A percentile compares a stretch with the other conserved stretches of the same genome.
Conservation (phyloP, 108 stramenopile genomes). For the Bacterosira constricta region DNA sequence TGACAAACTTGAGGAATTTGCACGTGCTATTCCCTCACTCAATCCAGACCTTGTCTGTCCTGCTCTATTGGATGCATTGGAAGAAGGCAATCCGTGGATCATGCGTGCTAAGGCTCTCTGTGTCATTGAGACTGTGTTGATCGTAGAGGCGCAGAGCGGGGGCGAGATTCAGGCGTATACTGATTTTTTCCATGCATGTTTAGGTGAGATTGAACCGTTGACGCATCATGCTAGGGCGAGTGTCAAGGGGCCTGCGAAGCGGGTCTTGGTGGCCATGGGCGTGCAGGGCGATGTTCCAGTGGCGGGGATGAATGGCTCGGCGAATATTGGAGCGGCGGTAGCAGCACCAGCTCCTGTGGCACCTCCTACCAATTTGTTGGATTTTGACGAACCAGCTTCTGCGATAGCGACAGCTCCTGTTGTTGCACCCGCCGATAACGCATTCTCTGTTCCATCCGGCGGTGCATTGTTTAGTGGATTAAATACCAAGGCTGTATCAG, state of each 20-base stretch:
- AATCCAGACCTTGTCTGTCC: conserved; percentile 90
- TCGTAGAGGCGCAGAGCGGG: conserved; percentile 39
- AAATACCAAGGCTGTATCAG: conserved; percentile 49
- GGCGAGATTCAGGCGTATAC: conserved; percentile 66
- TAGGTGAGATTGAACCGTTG: conserved; percentile 74
- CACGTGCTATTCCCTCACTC: conserved; percentile 69
- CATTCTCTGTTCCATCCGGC: conserved; percentile 1
- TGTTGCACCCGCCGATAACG: conserved; percentile 22
- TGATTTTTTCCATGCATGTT: conserved; percentile 85
- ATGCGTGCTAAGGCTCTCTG: conserved; percentile 89
- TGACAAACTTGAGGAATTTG: conserved; percentile 84
- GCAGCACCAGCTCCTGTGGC: conserved; percentile 48
- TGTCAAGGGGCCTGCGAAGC: conserved; percentile 72
- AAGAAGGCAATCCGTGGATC: conserved; percentile 91
- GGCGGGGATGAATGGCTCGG: conserved; percentile 8
- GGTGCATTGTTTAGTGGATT: conserved; percentile 63
- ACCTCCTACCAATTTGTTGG: conserved; percentile 70
- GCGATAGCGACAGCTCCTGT: conserved; percentile 31
- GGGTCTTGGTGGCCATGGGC: conserved; percentile 70
- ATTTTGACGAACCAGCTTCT: conserved; percentile 67
- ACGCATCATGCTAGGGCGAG: conserved; percentile 64
- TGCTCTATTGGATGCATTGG: conserved; percentile 80
- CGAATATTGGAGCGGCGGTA: conserved; percentile 31
- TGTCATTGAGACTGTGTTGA: conserved; percentile 80
- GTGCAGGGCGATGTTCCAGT: conserved; percentile 29